Base-by-base conservation (phyloP, 2,329 filamentous ascomycete species). In the Lachnellula arida region DNA sequence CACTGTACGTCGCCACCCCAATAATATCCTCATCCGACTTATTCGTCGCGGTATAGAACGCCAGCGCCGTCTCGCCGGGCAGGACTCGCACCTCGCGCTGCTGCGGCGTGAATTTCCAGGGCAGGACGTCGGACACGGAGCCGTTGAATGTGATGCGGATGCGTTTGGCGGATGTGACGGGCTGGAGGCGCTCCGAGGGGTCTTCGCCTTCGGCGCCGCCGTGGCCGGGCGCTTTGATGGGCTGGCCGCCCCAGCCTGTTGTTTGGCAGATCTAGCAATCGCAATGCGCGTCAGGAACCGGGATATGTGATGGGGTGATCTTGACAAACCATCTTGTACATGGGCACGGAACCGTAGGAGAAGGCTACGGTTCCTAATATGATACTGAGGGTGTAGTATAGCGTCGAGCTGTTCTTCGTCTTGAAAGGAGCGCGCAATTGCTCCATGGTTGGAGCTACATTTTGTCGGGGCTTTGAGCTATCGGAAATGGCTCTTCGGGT, bases 21-120 rank as follows among this genome's bases (percentile, higher is more conserved):
- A 99, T 97, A 66, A 99, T 97, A 76, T 99, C 95, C 62, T 88
- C 84, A 61, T 89, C 83, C 58, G 89, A 90, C 62, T 84, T 87
- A 76, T 99, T 99, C 54, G 91, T 97, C 12, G 94, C 94, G 6
- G 91, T 99, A 75, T 97, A 99, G 73, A 99, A 99, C 3, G 95
- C 94, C 62, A 99, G 78, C 4, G 94, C 94, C 2, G 94, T 99
- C 78, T 99, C 94, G 61, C 95, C 95, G 0, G 94, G 95, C 1
- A 97, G 79, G 1, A 99, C 93, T 55, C 91, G 85, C 51, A 99
- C 94, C 77, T 99, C 94, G 56, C 93, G 89, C 77, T 99, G 94
- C 74, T 99, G 94, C 1, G 94, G 94, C 2, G 85, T 85, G 73
- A 99, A 99, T 72, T 97, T 97, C 94, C 94, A 99, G 0, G 93